Evolutionary conservation across 495 filamentous ascomycete genomes (phyloP), one percentile per base, ranked within the genome.

Genomic region (Penicillium waksmanii): DNA sequence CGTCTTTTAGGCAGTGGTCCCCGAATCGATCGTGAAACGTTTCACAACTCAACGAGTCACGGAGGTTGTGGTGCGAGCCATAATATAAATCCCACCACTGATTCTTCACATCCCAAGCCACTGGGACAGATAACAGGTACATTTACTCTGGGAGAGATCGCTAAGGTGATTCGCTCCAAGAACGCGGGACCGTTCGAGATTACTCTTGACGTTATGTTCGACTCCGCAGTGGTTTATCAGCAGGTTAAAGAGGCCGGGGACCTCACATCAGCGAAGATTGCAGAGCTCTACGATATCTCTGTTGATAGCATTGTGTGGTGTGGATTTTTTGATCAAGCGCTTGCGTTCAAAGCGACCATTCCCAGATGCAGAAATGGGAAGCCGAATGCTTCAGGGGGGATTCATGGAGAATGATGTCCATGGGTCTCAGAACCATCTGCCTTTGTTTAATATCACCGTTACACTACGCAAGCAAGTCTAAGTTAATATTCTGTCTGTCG

Each of bases 171-270:
- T 10, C 67, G 80, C 4, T 77, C 75, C 12, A 84, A 82, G 67
- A 84, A 83, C 57, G 59, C 80, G 0, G 82, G 80, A 0, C 80
- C 82, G 3, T 82, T 67, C 57, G 79, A 82, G 59, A 65, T 83
- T 21, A 83, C 80, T 3, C 69, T 83, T 33, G 80, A 84, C 51
- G 66, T 82, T 36, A 77, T 84, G 60, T 83, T 84, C 51, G 68
- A 71, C 13, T 62, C 56, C 12, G 36, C 51, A 25, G 68, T 61
- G 3, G 62, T 66, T 0, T 82, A 75, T 56, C 38, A 71, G 3
- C 52, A 56, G 3, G 68, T 80, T 2, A 75, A 77, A 48, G 63
- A 66, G 4, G 56, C 74, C 0, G 63, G 63, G 1, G 18, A 80
- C 2, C 59, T 83, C 9, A 73, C 62, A 13, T 3, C 36, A n/a